Evolutionary conservation across 208 protist species (phyloP).

Genomic region (Sergeia podlipaevii): DNA sequence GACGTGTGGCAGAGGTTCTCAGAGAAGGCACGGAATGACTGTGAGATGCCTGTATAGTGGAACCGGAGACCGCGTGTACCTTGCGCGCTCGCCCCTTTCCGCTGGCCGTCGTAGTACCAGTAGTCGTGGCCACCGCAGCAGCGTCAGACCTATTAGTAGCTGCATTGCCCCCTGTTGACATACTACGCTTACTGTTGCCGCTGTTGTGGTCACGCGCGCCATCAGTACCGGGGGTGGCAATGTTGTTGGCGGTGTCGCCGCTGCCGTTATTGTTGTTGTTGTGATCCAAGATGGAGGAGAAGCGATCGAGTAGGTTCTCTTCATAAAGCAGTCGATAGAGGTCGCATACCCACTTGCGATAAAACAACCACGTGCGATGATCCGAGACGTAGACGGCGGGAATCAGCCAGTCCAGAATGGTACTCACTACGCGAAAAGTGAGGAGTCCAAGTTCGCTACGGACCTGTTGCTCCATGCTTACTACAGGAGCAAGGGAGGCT

Average conservation of each 20-base stretch:
- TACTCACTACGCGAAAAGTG: constrained; percentile 72
- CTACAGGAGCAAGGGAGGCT: constrained; percentile 10
- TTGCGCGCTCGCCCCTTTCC: too few relatives aligned
- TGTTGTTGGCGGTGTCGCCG: not conserved
- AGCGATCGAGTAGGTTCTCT: constrained; percentile 55
- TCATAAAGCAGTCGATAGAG: constrained; percentile 68
- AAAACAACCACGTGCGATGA: constrained; percentile 55
- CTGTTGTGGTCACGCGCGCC: not conserved
- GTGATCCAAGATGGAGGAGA: constrained; percentile 35
- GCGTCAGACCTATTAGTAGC: too few relatives aligned
- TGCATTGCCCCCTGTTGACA: too few relatives aligned
- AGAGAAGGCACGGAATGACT: too few relatives aligned
- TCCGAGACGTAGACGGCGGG: constrained; percentile 63
- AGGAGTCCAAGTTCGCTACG: constrained; percentile 69
- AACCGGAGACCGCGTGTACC: too few relatives aligned
- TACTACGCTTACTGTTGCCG: too few relatives aligned
- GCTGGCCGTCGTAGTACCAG: not conserved
- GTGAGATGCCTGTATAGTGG: too few relatives aligned
- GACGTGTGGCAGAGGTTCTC: too few relatives aligned
- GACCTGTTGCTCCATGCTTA: constrained; percentile 46
- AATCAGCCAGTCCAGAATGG: constrained; percentile 70
- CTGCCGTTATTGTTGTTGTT: constrained; percentile 10
- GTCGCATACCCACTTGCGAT: constrained; percentile 82
- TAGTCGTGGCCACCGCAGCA: not conserved
- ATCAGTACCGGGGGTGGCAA: too few relatives aligned